Evolutionary conservation across 1,284 basidiomycete genomes (phyloP).

Genomic region (Coriolopsis trogii): DNA sequence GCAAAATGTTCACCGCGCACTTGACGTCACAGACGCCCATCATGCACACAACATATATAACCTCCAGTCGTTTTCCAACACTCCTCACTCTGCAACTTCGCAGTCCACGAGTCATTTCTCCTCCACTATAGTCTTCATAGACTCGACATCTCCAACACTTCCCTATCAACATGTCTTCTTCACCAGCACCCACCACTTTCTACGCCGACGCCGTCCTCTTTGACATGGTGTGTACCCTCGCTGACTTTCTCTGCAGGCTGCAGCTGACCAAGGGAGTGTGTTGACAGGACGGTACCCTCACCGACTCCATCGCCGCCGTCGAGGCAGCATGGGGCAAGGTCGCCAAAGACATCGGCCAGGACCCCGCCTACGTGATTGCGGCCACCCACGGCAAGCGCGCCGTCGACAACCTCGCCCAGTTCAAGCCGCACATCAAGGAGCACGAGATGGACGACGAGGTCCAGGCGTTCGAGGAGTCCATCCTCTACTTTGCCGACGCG

Average conservation of each 20-base stretch:
- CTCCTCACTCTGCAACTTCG: constrained; percentile 15
- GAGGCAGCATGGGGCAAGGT: constrained; percentile 82
- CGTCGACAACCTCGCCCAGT: constrained; percentile 50
- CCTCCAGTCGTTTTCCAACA: background rate
- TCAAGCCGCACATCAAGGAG: constrained; percentile 45
- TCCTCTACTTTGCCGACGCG: constrained; percentile 75
- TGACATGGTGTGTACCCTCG: constrained; percentile 60
- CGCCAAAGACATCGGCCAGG: constrained; percentile 68
- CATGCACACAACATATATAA: constrained; percentile 12
- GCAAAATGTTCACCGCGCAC: constrained; percentile 1
- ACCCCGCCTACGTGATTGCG: constrained; percentile 65
- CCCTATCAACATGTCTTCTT: constrained; percentile 28
- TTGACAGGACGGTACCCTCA: constrained; percentile 68
- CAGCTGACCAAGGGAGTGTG: constrained; percentile 19
- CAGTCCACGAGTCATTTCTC: constrained; percentile 1
- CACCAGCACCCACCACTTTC: constrained; percentile 37
- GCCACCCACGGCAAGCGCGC: constrained; percentile 78
- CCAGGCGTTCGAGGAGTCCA: constrained; percentile 67
- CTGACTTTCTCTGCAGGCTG: background rate
- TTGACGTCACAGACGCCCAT: constrained; percentile 15
- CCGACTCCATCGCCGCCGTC: constrained; percentile 76
- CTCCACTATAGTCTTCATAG: background rate
- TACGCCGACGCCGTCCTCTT: constrained; percentile 68
- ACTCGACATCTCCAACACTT: constrained; percentile 4
- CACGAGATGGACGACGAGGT: constrained; percentile 74